A percentile compares a stretch with the other conserved stretches of the same genome.
Evolutionary conservation across 1,284 basidiomycete genomes (phyloP).

Genomic region (Sporisorium exsertum): DNA sequence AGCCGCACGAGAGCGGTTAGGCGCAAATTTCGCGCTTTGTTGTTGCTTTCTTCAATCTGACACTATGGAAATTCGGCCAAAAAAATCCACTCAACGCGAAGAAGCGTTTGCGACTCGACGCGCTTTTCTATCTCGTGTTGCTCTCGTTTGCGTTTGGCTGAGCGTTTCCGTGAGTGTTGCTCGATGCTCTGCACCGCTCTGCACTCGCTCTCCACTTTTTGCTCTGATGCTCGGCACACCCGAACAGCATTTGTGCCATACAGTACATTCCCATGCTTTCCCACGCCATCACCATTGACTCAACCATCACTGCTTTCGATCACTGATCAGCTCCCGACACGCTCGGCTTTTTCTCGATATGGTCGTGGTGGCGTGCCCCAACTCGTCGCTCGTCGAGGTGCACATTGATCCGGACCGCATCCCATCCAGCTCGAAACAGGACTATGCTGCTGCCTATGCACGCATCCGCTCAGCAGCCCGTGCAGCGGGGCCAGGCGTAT

Average conservation of each 20-base stretch:
- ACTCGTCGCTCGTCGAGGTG: conserved; percentile 36
- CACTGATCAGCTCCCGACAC: not conserved
- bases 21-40: not conserved
- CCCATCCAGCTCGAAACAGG: conserved; percentile 28
- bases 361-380: conserved; percentile 46
- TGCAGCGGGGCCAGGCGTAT: conserved; percentile 42
- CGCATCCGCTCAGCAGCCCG: conserved; percentile 50
- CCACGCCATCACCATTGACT: not conserved
- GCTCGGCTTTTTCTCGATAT: conserved; percentile 5
- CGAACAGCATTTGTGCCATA: not conserved
- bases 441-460: conserved; percentile 63
- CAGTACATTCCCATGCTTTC: not conserved
- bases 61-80: not conserved
- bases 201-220: not conserved
- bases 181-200: not conserved
- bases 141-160: not conserved
- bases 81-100: conserved; percentile 29
- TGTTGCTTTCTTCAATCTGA: not conserved
- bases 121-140: conserved; percentile 15
- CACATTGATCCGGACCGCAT: conserved; percentile 32
- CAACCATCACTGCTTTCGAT: not conserved
- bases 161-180: not conserved
- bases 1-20: conserved; percentile 16
- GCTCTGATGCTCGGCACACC: not conserved
- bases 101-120: conserved; percentile 21